Evolutionary conservation across 2,329 filamentous ascomycete species (phyloP).

Genomic region (Fusarium sulawesiense): DNA sequence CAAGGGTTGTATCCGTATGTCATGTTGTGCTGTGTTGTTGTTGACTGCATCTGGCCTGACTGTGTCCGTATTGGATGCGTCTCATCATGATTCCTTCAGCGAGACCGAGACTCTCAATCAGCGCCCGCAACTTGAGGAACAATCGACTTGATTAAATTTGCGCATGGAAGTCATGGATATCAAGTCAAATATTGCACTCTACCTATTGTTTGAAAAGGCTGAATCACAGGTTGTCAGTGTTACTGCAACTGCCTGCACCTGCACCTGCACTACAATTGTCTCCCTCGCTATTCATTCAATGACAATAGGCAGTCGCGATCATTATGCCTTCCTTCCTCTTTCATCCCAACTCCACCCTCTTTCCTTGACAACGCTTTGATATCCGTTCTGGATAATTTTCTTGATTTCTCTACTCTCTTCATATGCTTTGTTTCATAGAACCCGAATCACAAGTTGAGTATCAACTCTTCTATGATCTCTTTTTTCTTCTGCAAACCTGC

Average conservation of each 20-base stretch:
- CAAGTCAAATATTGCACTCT: conserved; percentile 29
- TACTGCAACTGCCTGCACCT: conserved; percentile 1
- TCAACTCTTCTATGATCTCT: background rate
- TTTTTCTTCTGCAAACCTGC: background rate
- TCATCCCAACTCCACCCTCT: background rate
- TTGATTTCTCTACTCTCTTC: background rate
- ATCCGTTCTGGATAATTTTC: conserved; percentile 4
- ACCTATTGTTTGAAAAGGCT: conserved; percentile 3
- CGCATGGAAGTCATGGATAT: conserved; percentile 15
- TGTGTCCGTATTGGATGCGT: conserved; percentile 5
- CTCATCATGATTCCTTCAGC: conserved; percentile 31
- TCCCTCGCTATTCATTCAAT: conserved; percentile 5
- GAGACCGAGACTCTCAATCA: conserved; percentile 31
- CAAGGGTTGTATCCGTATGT: conserved; percentile 1
- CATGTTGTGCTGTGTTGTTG: conserved; percentile 10
- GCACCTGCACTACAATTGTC: conserved; percentile 16
- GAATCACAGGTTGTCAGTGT: conserved; percentile 18
- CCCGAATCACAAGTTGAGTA: background rate
- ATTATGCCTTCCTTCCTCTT: conserved; percentile 6
- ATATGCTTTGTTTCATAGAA: background rate
- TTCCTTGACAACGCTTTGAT: conserved; percentile 12
- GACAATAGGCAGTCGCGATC: conserved; percentile 16
- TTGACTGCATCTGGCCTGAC: conserved; percentile 43
- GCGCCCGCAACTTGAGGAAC: conserved; percentile 3
- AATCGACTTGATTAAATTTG: background rate